Conservation (phyloP, 2,329 filamentous ascomycete species). For the Trichoderma hamatum region DNA sequence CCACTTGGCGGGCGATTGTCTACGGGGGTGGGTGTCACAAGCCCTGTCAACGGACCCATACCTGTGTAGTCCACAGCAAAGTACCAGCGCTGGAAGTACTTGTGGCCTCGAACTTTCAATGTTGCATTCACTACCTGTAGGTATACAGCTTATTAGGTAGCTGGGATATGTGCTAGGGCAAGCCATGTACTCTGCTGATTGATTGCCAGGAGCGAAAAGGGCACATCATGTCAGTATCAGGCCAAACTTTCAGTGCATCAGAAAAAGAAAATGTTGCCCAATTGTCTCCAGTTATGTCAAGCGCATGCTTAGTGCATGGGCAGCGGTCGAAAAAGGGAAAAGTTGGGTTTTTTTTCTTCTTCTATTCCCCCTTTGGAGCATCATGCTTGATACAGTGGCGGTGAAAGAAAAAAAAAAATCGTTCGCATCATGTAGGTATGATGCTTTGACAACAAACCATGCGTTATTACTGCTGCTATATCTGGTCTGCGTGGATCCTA, state of each 20-base stretch:
- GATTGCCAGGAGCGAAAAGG: background rate
- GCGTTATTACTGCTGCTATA: background rate
- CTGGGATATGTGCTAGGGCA: background rate
- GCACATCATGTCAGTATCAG: background rate
- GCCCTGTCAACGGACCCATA: background rate
- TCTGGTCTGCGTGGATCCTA: background rate
- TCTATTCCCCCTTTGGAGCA: background rate
- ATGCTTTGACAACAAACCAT: constrained; percentile 23
- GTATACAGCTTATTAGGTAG: no score
- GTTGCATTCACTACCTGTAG: background rate
- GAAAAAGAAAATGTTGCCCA: background rate
- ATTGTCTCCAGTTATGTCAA: background rate
- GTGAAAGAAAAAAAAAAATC: constrained; percentile 13
- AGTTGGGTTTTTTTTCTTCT: background rate
- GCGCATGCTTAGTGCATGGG: background rate
- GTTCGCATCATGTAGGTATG: constrained; percentile 17
- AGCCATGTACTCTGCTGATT: no score
- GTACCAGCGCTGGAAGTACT: background rate
- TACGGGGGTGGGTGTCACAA: background rate
- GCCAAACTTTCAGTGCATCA: background rate
- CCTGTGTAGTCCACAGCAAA: no score
- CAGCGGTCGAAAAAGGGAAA: background rate
- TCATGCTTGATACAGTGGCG: constrained; percentile 10
- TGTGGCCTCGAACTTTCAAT: background rate
- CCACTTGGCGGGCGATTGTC: background rate